A percentile compares a stretch with the other conserved stretches of the same genome.
phyloP scores from a whole-genome alignment of 2,329 filamentous ascomycete species.

The Pyricularia grisea region DNA sequence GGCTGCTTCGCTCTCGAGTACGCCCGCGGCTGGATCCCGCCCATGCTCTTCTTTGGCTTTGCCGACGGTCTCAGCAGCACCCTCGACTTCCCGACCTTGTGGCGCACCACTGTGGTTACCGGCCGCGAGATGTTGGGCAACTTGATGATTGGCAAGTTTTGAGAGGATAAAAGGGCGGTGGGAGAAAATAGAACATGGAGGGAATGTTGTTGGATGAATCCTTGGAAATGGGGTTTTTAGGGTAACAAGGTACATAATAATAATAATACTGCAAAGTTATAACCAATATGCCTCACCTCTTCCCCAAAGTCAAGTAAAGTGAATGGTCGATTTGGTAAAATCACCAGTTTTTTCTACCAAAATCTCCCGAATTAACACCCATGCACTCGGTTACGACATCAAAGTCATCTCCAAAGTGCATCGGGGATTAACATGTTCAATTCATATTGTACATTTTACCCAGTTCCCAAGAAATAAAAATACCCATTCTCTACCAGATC shows the following conservation, averaged over 20 bases:
- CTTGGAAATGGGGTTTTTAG: not conserved
- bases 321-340: not conserved
- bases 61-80: conserved; percentile 74
- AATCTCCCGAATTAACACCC: not conserved
- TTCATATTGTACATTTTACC: not conserved
- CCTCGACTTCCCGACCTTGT: conserved; percentile 76
- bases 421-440: not conserved
- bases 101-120: conserved; percentile 67
- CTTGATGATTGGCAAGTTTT: conserved; percentile 62
- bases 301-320: not conserved
- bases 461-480: too few relatives aligned
- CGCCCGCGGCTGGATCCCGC: conserved; percentile 82
- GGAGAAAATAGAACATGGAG: not conserved
- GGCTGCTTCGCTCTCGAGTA: conserved; percentile 76
- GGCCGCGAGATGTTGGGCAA: conserved; percentile 69
- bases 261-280: not conserved
- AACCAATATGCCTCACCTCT: not conserved
- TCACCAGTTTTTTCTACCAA: not conserved
- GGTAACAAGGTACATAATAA: not conserved
- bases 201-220: not conserved
- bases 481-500: conserved; percentile 10
- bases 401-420: not conserved
- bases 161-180: conserved; percentile 14
- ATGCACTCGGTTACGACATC: not conserved
- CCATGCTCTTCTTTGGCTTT: conserved; percentile 85